Evolutionary conservation across 2,329 filamentous ascomycete genomes (phyloP), one percentile per base, ranked within the genome.

Genomic region (Diaporthe citri): DNA sequence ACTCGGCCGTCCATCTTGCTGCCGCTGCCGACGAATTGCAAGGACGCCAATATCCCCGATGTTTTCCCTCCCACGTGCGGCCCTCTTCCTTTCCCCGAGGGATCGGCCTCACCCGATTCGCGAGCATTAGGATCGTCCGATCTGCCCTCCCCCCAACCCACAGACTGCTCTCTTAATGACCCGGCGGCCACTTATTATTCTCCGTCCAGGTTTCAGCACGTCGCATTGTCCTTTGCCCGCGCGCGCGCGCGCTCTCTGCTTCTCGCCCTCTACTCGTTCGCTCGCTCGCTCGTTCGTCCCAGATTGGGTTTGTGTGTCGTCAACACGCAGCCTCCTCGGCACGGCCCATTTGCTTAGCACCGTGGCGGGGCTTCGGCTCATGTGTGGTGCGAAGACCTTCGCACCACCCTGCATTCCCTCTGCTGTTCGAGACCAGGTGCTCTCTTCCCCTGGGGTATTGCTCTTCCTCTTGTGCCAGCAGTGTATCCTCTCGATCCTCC

Each of bases 171-270:
- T 10, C 12, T 36, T 4, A 4, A 4, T 36, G 2, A 17, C 31
- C 62, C 20, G 62, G 31, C 28, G 31, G 12, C 43, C 62, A 31
- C 31, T 31, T 31, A 5, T 41, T 25, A 28, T 55, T 39, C 64
- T 69, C 64, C 48, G n/a, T 22, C 34, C 64, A 28, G 10, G 64
- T 69, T 41, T 69, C 48, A 28, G 20, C 48, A 41, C 15, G 34
- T 41, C 4, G n/a, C 7, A 69, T 69, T 55, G 0, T 15, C 31
- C 48, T 9, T 55, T 55, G 13, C 31, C 3, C 5, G 31, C 31
- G 31, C 5, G 31, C 22, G 22, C 31, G 22, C n/a, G 13, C 34
- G 36, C 57, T 20, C 2, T 3, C 39, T 13, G 4, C 12, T 25
- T 2, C 41, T 22, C 31, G 10, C 17, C 20, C 10, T 55, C 34